A percentile compares a stretch with the other conserved stretches of the same genome.
Conservation (phyloP, 805 yeast genomes). For the Saccharomycopsis fodiens region DNA sequence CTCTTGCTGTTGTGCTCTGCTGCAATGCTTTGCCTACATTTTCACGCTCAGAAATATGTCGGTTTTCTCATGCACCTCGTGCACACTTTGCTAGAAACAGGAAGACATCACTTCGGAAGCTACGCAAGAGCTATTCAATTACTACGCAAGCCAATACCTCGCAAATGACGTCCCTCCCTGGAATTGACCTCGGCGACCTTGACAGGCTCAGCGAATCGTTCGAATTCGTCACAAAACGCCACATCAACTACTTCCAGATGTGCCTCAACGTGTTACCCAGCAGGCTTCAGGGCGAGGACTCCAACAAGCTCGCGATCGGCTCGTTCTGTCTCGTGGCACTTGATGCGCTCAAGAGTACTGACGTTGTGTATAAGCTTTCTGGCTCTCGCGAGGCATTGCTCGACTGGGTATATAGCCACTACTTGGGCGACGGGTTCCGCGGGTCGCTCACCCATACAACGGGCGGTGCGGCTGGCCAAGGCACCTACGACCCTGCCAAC, state of each 20-base stretch:
- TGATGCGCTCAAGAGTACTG: constrained; percentile 34
- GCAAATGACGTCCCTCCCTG: too few species aligned
- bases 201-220: background rate
- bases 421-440: constrained; percentile 46
- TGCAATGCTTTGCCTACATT: too few species aligned
- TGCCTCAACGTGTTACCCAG: constrained; percentile 49
- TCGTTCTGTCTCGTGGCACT: constrained; percentile 65
- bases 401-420: constrained; percentile 41
- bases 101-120: too few species aligned
- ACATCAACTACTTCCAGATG: constrained; percentile 38
- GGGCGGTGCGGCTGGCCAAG: constrained; percentile 1
- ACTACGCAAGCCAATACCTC: too few species aligned
- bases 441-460: constrained; percentile 44
- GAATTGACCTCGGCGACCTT: too few species aligned
- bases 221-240: constrained; percentile 22
- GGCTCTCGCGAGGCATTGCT: constrained; percentile 28
- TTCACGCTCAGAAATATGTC: too few species aligned
- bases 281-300: constrained; percentile 53
- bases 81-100: too few species aligned
- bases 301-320: constrained; percentile 60
- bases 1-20: too few species aligned
- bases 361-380: constrained; percentile 25
- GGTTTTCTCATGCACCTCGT: background rate
- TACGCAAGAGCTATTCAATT: too few species aligned
- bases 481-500: constrained; percentile 50